Evolutionary conservation across 495 filamentous ascomycete species (phyloP).

Genomic region (Bacidia gigantensis): DNA sequence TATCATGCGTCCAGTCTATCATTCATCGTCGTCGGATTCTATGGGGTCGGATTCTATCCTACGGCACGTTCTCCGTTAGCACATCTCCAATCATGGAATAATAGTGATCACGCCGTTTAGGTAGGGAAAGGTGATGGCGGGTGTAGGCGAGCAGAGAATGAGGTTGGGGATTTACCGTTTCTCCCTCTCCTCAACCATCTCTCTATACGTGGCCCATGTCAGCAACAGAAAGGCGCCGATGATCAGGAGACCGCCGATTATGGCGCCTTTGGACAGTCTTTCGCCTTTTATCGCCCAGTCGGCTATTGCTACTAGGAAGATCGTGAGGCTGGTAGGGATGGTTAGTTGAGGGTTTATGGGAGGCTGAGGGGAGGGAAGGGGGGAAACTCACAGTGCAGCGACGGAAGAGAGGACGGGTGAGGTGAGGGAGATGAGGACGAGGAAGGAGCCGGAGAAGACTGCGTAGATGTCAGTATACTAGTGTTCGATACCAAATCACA

Average conservation of each 20-base stretch:
- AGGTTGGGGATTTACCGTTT: constrained; percentile 28
- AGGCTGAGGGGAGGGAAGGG: neutral
- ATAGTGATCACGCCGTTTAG: neutral
- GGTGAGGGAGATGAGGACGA: constrained; percentile 83
- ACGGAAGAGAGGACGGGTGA: constrained; percentile 85
- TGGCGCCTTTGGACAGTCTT: constrained; percentile 55
- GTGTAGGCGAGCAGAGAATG: too few relatives aligned
- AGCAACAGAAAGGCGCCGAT: constrained; percentile 72
- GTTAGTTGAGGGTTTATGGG: neutral
- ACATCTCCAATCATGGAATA: neutral
- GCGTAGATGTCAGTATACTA: neutral
- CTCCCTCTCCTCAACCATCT: constrained; percentile 72
- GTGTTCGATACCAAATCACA: too few relatives aligned
- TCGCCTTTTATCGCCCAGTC: constrained; percentile 76
- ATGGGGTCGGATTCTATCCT: constrained; percentile 11
- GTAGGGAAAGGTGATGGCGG: neutral
- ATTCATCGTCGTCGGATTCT: constrained; percentile 12
- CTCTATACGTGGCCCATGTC: constrained; percentile 80
- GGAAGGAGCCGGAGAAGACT: constrained; percentile 84
- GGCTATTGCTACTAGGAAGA: constrained; percentile 85
- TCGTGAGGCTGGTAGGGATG: constrained; percentile 46
- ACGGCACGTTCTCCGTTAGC: neutral
- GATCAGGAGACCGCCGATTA: constrained; percentile 75
- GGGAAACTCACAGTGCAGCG: constrained; percentile 46
- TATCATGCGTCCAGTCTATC: neutral